Conservation (phyloP, 2,329 filamentous ascomycete species). For the Furcasterigmium sp. region DNA sequence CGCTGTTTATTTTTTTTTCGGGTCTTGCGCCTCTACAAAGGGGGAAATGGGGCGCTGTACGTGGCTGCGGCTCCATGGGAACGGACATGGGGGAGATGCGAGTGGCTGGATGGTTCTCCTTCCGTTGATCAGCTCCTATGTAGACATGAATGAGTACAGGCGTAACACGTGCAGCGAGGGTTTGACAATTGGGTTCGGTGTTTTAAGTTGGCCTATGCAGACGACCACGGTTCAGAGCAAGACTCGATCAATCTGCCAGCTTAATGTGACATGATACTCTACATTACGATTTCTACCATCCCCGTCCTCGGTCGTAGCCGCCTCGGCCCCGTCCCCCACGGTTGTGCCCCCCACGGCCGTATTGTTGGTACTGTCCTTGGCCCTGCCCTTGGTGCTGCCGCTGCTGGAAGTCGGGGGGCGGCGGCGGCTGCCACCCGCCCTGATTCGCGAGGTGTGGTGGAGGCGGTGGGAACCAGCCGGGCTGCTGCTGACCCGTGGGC, state of each 20-base stretch:
- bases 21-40: neutral
- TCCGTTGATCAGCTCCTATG: conserved; percentile 5
- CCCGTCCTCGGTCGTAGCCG: conserved; percentile 9
- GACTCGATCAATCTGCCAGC: too few species aligned
- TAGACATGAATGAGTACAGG: conserved; percentile 14
- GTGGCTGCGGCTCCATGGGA: neutral
- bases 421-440: conserved; percentile 5
- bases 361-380: conserved; percentile 3
- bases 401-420: conserved; percentile 5
- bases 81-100: neutral
- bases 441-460: conserved; percentile 2
- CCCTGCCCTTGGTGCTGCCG: conserved; percentile 5
- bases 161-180: neutral
- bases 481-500: conserved; percentile 16
- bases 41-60: neutral
- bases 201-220: neutral
- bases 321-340: conserved; percentile 9
- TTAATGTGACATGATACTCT: too few species aligned
- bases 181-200: conserved; percentile 3
- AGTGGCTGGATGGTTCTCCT: conserved; percentile 5
- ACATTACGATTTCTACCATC: too few species aligned
- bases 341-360: conserved; percentile 7
- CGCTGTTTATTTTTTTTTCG: neutral
- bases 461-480: conserved; percentile 12
- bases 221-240: too few species aligned